Evolutionary conservation across 192 early-diverging fungal genomes (phyloP).

Genomic region (Coemansia umbellata): DNA sequence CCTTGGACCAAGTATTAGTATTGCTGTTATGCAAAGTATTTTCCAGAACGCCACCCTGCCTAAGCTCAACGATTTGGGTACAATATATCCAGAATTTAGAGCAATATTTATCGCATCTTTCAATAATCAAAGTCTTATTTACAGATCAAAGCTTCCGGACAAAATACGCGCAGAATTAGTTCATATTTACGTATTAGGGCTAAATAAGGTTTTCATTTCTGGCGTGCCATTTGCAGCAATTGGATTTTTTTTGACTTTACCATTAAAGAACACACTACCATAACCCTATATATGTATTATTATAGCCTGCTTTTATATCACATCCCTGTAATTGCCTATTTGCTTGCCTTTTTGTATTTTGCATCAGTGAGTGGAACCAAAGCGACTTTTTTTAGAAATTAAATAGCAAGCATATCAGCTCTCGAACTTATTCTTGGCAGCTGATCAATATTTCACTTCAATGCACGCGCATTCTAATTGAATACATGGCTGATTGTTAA

Average conservation of each 20-base stretch:
- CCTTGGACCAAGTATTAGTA: slow-evolving; percentile 57
- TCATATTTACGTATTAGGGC: slow-evolving; percentile 52
- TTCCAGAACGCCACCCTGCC: slow-evolving; percentile 50
- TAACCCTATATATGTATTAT: too few species aligned
- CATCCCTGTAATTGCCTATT: too few species aligned
- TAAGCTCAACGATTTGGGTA: slow-evolving; percentile 5
- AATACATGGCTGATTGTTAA: too few species aligned
- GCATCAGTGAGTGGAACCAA: too few species aligned
- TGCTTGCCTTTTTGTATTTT: too few species aligned
- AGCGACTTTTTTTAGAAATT: too few species aligned
- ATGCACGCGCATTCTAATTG: too few species aligned
- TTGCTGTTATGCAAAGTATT: slow-evolving; percentile 56
- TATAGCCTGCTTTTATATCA: too few species aligned
- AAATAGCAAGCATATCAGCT: too few species aligned
- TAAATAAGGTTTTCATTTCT: slow-evolving; percentile 55
- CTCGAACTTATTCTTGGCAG: too few species aligned
- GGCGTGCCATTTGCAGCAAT: slow-evolving; percentile 52
- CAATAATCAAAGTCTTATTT: slow-evolving; percentile 36
- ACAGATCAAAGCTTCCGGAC: slow-evolving; percentile 30
- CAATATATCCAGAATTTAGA: slow-evolving; percentile 18
- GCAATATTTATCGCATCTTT: slow-evolving; percentile 6
- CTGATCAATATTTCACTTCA: too few species aligned
- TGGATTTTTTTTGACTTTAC: slow-evolving; percentile 50
- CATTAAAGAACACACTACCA: slow-evolving; percentile 45
- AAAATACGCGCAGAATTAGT: slow-evolving; percentile 22